phyloP scores from a whole-genome alignment of 768 basidiomycete genomes.

The Lactarius vividus region DNA sequence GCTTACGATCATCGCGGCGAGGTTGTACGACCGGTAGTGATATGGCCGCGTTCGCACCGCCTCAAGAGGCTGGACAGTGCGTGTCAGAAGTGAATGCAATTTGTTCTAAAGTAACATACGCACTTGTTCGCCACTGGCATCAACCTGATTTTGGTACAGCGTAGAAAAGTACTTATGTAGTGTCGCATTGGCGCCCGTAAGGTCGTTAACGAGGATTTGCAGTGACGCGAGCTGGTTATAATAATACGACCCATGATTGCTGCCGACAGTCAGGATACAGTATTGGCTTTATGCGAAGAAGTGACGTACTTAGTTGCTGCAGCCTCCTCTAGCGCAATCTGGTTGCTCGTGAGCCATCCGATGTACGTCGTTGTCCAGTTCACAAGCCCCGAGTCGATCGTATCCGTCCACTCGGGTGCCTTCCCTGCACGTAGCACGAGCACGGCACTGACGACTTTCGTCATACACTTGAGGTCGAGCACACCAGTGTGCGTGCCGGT shows the following conservation, averaged over 20 bases:
- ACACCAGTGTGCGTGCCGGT: conserved; percentile 1
- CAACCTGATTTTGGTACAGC: conserved; percentile 32
- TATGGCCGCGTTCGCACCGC: conserved; percentile 33
- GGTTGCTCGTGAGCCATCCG: conserved; percentile 32
- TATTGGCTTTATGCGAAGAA: neutral
- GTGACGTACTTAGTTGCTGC: conserved; percentile 31
- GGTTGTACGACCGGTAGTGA: conserved; percentile 38
- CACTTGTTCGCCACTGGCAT: conserved; percentile 32
- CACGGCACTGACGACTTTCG: conserved; percentile 33
- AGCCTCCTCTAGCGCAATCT: conserved; percentile 27
- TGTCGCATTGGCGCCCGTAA: conserved; percentile 29
- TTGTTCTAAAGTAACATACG: neutral
- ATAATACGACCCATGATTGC: conserved; percentile 37
- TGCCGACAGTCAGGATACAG: conserved; percentile 7
- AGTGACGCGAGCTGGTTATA: conserved; percentile 33
- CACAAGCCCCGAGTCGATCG: conserved; percentile 30
- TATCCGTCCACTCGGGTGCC: conserved; percentile 30
- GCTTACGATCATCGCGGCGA: conserved; percentile 36
- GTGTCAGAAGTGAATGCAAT: conserved; percentile 23
- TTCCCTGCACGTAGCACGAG: conserved; percentile 29
- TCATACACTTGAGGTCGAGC: conserved; percentile 31
- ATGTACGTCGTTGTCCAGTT: conserved; percentile 33
- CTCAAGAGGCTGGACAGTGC: conserved; percentile 36
- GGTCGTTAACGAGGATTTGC: conserved; percentile 33
- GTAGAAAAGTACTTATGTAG: conserved; percentile 32